Evolutionary conservation across 1,284 basidiomycete species (phyloP), one percentile per base, ranked within the genome.

Genomic region (Boletus albobrunnescens): DNA sequence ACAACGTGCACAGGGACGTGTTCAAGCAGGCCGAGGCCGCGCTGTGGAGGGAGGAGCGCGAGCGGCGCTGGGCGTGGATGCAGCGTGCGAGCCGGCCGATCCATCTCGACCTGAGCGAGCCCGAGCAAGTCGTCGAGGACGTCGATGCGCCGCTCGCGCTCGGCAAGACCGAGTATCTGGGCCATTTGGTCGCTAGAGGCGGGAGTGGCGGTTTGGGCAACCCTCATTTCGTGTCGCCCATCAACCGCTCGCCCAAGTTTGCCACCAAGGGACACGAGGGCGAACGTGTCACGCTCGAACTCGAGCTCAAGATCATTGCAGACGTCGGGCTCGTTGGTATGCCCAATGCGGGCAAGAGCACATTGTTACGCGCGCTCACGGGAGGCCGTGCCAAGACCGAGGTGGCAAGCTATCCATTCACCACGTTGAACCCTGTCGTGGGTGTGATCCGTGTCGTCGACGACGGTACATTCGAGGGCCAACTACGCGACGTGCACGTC

Each of bases 241-340:
- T 76, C 14, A 84, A 81, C 47, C 82, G 87, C 2, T 84, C 87
- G 1, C 88, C 90, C 3, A 88, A 91, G 63, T 87, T 87, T 52
- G 91, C 88, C 0, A 84, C 85, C 4, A 77, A 84, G 22, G 95
- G 96, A 0, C 75, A 81, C 7, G 78, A 82, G 4, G 95, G 95
- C 7, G 87, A 94, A 56, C 79, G 83, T 8, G 70, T 94, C 51
- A 87, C 87, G 1, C 77, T 99, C 19, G 79, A 83, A 31, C 76
- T 99, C n/a, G 95, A 97, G 67, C 85, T 99, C 56, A 98, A 99
- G 67, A 78, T 94, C 6, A 76, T 95, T 2, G 93, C 94, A 1
- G 95, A 99, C 65, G 79, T 99, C 19, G 96, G 94, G 0, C 73
- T 99, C 11, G 94, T 99, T 4, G 96, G 95, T 0, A 83, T 97